Evolutionary conservation across 768 basidiomycete genomes (phyloP), one percentile per base, ranked within the genome.

Genomic region (Hirschioporus abietinus): DNA sequence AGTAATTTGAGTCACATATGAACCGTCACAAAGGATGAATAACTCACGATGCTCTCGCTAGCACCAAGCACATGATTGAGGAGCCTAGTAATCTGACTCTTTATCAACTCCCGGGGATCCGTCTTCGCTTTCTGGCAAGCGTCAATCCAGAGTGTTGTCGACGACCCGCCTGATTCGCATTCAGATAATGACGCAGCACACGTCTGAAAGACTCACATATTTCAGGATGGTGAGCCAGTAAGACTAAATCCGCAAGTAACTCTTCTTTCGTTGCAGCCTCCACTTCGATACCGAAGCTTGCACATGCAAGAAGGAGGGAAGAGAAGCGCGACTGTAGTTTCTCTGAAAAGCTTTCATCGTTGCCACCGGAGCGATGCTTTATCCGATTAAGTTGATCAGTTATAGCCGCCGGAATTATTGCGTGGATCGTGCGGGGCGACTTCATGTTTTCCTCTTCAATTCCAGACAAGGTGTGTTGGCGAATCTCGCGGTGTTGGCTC

Each of bases 71-170:
- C 75, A 1, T 80, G 75, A 9, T 77, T 74, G 67, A 92, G 70
- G 15, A 90, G 74, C 8, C 74, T 75, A 66, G 87, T 83, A 1
- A 86, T 59, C 66, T 86, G 79, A 25, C 76, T 78, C 8, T 78
- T 79, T 4, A 91, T 80, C 7, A 92, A 75, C 17, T 84, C 82
- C 24, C 80, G 79, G 1, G 95, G 95, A 72, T 96, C 92, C 4
- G 83, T 72, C 1, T 79, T 74, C 0, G 90, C 87, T 66, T 82
- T 84, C 70, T 92, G 92, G 65, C 90, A 92, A 5, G 92, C 69
- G 65, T 93, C 91, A 67, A 96, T 90, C 95, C 95, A 97, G 1
- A 82, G 83, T 24, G 86, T 87, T 20, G 86, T 83, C 9, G 83
- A 81, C 18, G 79, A 75, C 23, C 79, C 82, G 68, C 80, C 85